Evolutionary conservation across 768 basidiomycete genomes (phyloP).

Genomic region (Termitomyces sp.): DNA sequence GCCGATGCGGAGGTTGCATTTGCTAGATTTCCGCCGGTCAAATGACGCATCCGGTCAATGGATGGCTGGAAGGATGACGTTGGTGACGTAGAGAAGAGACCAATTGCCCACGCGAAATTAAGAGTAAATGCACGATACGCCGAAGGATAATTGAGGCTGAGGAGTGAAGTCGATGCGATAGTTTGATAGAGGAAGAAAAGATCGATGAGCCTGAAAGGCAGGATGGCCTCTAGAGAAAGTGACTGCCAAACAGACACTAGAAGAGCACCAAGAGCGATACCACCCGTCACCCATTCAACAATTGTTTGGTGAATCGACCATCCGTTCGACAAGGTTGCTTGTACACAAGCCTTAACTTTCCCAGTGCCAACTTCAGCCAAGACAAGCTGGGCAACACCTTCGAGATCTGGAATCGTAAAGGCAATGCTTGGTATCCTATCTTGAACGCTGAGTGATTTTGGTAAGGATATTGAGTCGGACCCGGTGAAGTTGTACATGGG

Average conservation of each 20-base stretch:
- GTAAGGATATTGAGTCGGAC: constrained; percentile 61
- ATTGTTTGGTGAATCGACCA: constrained; percentile 71
- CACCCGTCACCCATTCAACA: constrained; percentile 77
- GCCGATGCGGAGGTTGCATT: constrained; percentile 56
- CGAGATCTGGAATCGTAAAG: constrained; percentile 85
- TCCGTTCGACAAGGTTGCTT: constrained; percentile 89
- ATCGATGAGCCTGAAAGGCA: constrained; percentile 78
- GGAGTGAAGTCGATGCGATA: constrained; percentile 72
- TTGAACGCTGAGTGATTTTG: constrained; percentile 50
- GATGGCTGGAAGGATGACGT: constrained; percentile 63
- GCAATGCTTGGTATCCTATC: constrained; percentile 71
- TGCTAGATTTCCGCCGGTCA: constrained; percentile 73
- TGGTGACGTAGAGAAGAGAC: constrained; percentile 54
- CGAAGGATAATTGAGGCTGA: constrained; percentile 84
- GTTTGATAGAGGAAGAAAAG: constrained; percentile 80
- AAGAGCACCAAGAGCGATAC: constrained; percentile 55
- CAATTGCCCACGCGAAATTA: constrained; percentile 90
- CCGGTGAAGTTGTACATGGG: constrained; percentile 88
- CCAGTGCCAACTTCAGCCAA: constrained; percentile 67
- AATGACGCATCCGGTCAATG: constrained; percentile 77
- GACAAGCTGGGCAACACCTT: constrained; percentile 80
- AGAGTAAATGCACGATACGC: constrained; percentile 76
- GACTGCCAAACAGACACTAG: constrained; percentile 65
- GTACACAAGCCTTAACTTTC: constrained; percentile 80
- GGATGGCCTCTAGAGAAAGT: constrained; percentile 45